A percentile compares a stretch with the other conserved stretches of the same genome.
Conservation (phyloP, 805 yeast genomes). For the Cyberlindnera mrakii region DNA sequence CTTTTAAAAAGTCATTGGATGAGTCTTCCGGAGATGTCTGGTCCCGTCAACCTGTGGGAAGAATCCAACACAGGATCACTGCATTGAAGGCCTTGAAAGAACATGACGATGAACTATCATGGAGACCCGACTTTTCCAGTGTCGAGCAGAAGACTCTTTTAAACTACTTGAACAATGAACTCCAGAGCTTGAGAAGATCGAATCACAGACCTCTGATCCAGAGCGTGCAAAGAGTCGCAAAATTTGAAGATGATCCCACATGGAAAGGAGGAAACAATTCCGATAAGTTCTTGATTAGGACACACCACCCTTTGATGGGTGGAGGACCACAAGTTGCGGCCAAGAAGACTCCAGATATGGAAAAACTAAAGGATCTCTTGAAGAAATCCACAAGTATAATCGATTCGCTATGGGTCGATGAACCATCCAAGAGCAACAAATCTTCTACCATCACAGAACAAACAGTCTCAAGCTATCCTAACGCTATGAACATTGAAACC, state of each 20-base stretch:
- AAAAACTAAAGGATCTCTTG: not conserved
- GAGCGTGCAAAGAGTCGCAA: slow-evolving; percentile 7
- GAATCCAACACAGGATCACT: slow-evolving; percentile 21
- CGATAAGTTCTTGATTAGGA: not conserved
- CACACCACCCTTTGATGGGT: not conserved
- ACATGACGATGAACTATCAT: slow-evolving; percentile 3
- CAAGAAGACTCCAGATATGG: not conserved
- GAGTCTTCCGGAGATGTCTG: not conserved
- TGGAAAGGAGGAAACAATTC: not conserved
- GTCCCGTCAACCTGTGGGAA: slow-evolving; percentile 7
- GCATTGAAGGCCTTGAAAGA: slow-evolving; percentile 13
- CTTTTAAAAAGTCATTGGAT: not conserved
- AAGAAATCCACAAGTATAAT: not conserved
- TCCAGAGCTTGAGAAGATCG: slow-evolving; percentile 14
- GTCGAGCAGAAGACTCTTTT: slow-evolving; percentile 19
- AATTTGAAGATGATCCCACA: not conserved
- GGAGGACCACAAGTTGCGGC: not conserved
- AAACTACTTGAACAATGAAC: slow-evolving; percentile 19
- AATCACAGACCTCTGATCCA: slow-evolving; percentile 14
- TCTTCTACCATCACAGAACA: not conserved
- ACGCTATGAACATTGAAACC: too few species aligned
- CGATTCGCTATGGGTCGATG: slow-evolving; percentile 4
- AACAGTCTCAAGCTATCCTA: not conserved
- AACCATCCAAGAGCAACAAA: not conserved
- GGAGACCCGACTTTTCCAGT: slow-evolving; percentile 8